These are phyloP conservation scores for Xerophyta viscosa DNA, from an alignment of 106 monocot species.

Conservation along the genomic window DNA sequence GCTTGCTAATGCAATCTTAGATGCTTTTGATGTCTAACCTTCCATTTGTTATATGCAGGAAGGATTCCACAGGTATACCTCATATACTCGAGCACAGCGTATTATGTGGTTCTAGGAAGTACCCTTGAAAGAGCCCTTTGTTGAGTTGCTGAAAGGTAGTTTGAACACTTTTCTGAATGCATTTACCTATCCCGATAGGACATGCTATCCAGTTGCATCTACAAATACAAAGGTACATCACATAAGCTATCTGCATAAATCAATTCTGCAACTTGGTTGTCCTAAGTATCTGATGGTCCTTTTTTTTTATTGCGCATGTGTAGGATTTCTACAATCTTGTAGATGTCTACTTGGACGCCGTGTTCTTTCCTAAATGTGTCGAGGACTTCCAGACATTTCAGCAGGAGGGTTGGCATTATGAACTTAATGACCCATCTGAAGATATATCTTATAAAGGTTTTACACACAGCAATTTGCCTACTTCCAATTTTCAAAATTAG, in stretches of 20 bases:
- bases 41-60: conserved; percentile 59
- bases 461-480: too few relatives aligned
- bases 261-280: too few relatives aligned
- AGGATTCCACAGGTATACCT: conserved; percentile 97
- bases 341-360: conserved; percentile 98
- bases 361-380: conserved; percentile 93
- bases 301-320: neutral
- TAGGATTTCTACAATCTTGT: conserved; percentile 99
- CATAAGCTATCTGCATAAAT: neutral
- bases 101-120: conserved; percentile 95
- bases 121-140: conserved; percentile 98
- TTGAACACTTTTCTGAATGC: conserved; percentile 97
- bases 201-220: conserved; percentile 99
- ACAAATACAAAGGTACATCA: conserved; percentile 78
- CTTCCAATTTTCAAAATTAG: too few relatives aligned
- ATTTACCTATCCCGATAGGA: conserved; percentile 98
- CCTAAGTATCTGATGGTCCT: neutral
- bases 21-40: too few relatives aligned
- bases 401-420: conserved; percentile 99
- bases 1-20: too few relatives aligned
- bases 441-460: conserved; percentile 93
- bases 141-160: conserved; percentile 91
- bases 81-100: conserved; percentile 99
- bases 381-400: conserved; percentile 94
- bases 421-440: conserved; percentile 82